Base-by-base conservation (phyloP, 805 yeast genomes). In the Gaillardinia entomophila region DNA sequence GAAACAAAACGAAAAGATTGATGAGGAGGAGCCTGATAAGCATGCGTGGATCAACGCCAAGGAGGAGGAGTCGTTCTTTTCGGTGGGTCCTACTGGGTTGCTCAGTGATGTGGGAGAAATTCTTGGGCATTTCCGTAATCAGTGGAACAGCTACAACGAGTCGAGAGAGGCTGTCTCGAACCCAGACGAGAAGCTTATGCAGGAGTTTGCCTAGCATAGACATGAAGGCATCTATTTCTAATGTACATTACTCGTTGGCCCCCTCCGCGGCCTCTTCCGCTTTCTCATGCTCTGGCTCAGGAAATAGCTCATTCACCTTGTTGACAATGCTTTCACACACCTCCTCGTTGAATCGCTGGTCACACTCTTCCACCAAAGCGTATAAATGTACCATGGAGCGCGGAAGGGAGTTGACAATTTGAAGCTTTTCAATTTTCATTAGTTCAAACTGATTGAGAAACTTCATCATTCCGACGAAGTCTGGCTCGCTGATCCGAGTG, bases 331-430 rank as follows among this genome's bases (percentile, higher is more conserved):
- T 61, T 28, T 77, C 73, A 30, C 84, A 68, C 38, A 79, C 70
- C 1, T 75, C 82, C 37, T 83, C 85, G n/a, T 63, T 60, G 46
- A 88, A 82, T 45, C 98, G 68, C 40, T 76, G 78, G 45, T 90
- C 98, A 56, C 96, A 90, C 51, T 92, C 97, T 51, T 90, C 98
- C 1, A 90, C 77, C 18, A 90, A 62, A 0, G 92, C 71, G 52
- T 78, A 87, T 32, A 90, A 65, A 24, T 76, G 80, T 10, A 89
- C 96, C 67, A 86, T 62, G 4, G 86, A 75, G 28, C 80, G 66
- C 1, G 98, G 98, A 18, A 86, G 68, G 6, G 79, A 66, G 53
- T 90, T 89, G 35, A 89, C 71, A 25, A 90, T 75, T 58, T 90
- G 96, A 26, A 90, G 62, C 43, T 79, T 77, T 50, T 90, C 98